phyloP scores from a whole-genome alignment of 768 basidiomycete genomes.

The Suillus lakei region DNA sequence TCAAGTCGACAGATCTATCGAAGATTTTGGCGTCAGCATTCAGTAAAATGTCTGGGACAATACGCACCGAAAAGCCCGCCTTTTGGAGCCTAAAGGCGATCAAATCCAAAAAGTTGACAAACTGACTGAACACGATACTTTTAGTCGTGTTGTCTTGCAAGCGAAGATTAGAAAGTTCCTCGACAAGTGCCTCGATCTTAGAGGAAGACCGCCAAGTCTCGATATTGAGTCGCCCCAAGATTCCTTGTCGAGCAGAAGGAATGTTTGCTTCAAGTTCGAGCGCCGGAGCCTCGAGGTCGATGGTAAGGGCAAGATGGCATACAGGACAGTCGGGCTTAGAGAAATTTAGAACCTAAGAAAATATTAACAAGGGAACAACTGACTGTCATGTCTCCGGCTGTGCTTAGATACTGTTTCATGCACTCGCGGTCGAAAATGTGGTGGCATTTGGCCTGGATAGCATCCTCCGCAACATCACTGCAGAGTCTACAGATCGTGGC shows the following conservation, averaged over 20 bases:
- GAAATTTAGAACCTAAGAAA: not conserved
- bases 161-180: constrained; percentile 88
- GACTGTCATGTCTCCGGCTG: constrained; percentile 67
- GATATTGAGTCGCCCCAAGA: constrained; percentile 87
- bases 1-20: constrained; percentile 88
- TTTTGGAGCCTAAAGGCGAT: constrained; percentile 92
- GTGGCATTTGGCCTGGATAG: constrained; percentile 90
- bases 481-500: constrained; percentile 93
- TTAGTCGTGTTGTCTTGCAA: constrained; percentile 89
- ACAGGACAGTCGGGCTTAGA: constrained; percentile 89
- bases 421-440: constrained; percentile 98
- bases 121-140: constrained; percentile 96
- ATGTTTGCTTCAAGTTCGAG: constrained; percentile 75
- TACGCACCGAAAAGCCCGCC: constrained; percentile 81
- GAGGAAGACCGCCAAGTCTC: constrained; percentile 94
- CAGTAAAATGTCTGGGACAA: not conserved
- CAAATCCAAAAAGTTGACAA: constrained; percentile 91
- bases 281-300: constrained; percentile 94
- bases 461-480: constrained; percentile 96
- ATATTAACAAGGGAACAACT: constrained; percentile 24
- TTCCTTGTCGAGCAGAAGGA: constrained; percentile 74
- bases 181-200: constrained; percentile 95
- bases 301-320: constrained; percentile 89
- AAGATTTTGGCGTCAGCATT: constrained; percentile 12
- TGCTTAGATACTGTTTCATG: constrained; percentile 89